Percentiles rank a stretch among this genome's conserved stretches.
phyloP scores from a whole-genome alignment of 352 stramenopile genomes.

The Globisporangium recalcitrans region DNA sequence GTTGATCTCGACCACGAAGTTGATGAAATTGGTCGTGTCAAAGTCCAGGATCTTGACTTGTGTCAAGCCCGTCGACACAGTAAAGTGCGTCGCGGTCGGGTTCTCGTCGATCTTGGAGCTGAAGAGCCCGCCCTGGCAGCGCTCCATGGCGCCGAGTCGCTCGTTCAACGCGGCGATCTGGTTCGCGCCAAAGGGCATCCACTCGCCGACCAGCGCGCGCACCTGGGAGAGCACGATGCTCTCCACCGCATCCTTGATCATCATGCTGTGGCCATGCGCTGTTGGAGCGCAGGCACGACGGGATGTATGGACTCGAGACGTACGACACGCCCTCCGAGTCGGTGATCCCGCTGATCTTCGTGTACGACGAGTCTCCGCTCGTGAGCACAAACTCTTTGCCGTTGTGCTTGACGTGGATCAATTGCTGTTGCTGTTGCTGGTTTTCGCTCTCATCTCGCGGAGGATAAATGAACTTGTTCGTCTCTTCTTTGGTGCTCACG shows the following conservation, averaged over 20 bases:
- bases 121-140: constrained; percentile 95
- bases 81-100: constrained; percentile 82
- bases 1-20: constrained; percentile 98
- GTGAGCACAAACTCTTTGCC: constrained; percentile 69
- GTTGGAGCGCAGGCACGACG: constrained; percentile 92
- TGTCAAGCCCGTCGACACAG: constrained; percentile 90
- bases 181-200: constrained; percentile 96
- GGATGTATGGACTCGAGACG: constrained; percentile 95
- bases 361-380: constrained; percentile 74
- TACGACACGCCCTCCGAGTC: constrained; percentile 97
- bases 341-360: constrained; percentile 90
- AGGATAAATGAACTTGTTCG: constrained; percentile 44
- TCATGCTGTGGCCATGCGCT: constrained; percentile 86
- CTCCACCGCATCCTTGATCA: constrained; percentile 90
- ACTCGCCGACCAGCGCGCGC: constrained; percentile 95
- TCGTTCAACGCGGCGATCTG: constrained; percentile 97
- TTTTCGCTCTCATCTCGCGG: constrained; percentile 10
- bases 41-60: constrained; percentile 97
- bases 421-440: neutral
- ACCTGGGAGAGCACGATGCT: constrained; percentile 96
- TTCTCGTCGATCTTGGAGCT: constrained; percentile 90
- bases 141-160: constrained; percentile 93
- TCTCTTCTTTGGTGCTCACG: constrained; percentile 61
- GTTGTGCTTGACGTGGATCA: constrained; percentile 56
- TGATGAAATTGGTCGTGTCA: constrained; percentile 96